Base-by-base conservation (phyloP, 83 land plant species). In the Picea engelmannii region DNA sequence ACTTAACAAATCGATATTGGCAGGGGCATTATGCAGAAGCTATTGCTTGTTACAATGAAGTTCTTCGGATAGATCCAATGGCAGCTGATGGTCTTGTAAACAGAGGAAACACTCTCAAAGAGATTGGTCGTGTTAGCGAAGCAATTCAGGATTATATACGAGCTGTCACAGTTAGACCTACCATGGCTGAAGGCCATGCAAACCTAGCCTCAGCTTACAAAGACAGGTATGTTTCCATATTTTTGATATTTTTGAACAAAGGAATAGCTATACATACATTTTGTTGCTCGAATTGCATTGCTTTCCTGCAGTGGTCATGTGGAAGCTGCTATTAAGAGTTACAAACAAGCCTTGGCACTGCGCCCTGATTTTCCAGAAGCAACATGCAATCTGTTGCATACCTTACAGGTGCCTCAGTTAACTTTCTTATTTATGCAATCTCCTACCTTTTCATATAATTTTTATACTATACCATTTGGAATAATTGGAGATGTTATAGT, bases 171-270 rank as follows among this genome's bases (percentile, higher is more conserved):
- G 88, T 98, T 21, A 83, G 99, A 31, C 99, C 99, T 66, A 92
- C 88, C 67, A 94, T 98, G 99, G 97, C 99, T 76, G 99, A 98
- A 86, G 99, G 96, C 38, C 99, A 98, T 96, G 99, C 99, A 60
- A 98, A 98, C 79, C 82, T 98, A 38, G 99, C 99, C 61, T 98
- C 99, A 42, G 99, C 99, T 47, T 98, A 96, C 82, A 98, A 98
- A 63, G 99, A 98, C 84, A 96, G 99, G 99, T 97, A 78, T 12
- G 18, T 52, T 8, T 17, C 12, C 23, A 47, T 73, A 5, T 11
- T 5, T 23, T 74, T 74, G 25, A 9, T 47, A 5, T 58, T 58
- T 58, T 2, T 58, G 60, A 58, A 40, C 12, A 8, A 74, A 74
- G 27, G 20, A 47, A 13, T 47, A 10, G 25, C 23, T n/a, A 59